Evolutionary conservation across 805 yeast genomes (phyloP).

Genomic region (Lipomyces lipofer): DNA sequence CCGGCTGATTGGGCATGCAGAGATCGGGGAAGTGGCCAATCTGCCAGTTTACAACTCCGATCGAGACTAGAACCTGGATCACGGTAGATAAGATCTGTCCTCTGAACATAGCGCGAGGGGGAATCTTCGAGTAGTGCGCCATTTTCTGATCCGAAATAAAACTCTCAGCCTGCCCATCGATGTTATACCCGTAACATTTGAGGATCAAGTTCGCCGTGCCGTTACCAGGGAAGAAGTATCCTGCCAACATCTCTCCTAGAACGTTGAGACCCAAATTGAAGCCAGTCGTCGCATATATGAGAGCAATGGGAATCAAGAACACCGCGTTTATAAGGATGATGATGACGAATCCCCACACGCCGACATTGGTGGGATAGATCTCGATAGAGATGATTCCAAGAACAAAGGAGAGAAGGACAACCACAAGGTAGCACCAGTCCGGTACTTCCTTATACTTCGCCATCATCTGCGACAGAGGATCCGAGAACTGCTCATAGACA

Average conservation of each 20-base stretch:
- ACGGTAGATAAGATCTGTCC: slow-evolving; percentile 51
- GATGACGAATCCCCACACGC: slow-evolving; percentile 60
- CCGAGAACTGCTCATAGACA: slow-evolving; percentile 30
- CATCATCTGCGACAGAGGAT: slow-evolving; percentile 12
- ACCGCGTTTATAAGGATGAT: slow-evolving; percentile 63
- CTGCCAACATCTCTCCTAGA: slow-evolving; percentile 64
- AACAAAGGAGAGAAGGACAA: slow-evolving; percentile 50
- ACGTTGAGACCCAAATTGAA: slow-evolving; percentile 55
- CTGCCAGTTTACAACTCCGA: slow-evolving; percentile 47
- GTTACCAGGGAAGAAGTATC: slow-evolving; percentile 62
- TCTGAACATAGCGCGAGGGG: slow-evolving; percentile 60
- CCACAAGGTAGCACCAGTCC: slow-evolving; percentile 56
- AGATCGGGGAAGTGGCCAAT: slow-evolving; percentile 42
- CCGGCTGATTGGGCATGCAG: slow-evolving; percentile 47
- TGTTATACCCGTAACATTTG: slow-evolving; percentile 55
- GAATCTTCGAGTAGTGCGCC: slow-evolving; percentile 65
- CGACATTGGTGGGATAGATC: slow-evolving; percentile 46
- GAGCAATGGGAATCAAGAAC: slow-evolving; percentile 60
- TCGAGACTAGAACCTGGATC: slow-evolving; percentile 48
- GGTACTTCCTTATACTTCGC: slow-evolving; percentile 45
- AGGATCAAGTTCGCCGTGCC: slow-evolving; percentile 63
- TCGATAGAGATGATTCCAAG: slow-evolving; percentile 46
- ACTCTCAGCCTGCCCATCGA: slow-evolving; percentile 49
- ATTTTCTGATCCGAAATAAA: slow-evolving; percentile 59
- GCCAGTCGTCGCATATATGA: slow-evolving; percentile 64